Base-by-base conservation (phyloP, 1,284 basidiomycete species). In the Puccinia hordei region DNA sequence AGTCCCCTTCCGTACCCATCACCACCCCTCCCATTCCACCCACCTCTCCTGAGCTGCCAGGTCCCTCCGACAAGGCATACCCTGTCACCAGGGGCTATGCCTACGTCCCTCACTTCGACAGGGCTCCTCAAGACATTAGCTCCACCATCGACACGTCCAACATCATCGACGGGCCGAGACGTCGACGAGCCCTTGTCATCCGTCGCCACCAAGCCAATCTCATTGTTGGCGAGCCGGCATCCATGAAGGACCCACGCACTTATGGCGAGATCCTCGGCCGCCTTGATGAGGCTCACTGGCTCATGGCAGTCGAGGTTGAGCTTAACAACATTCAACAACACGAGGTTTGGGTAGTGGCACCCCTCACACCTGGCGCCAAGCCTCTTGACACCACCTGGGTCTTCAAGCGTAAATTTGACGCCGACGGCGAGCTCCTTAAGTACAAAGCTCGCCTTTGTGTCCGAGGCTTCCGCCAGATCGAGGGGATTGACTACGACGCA, bases 301-400 rank as follows among this genome's bases (percentile, higher is more conserved):
- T 51, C 2, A 53, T 33, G 30, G 69, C 69, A 0, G 51, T 72
- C 5, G 30, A 72, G 19, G 51, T 53, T 2, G 46, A 72, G 19
- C 46, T 72, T 17, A 30, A 72, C 44, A 72, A 72, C 44, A 72
- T 72, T 17, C 10, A 24, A 1, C 1, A 44, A 10, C 69, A 51
- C 12, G 51, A 72, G 17, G 41, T 72, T 0, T 57, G 55, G 55
- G 55, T 57, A 0, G 55, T 30, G 0, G n/a, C 55, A 0, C 55
- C 55, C 0, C 5, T 27, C 0, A 57, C n/a, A 6, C 24, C 15
- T 0, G 55, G 17, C 0, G 35, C 10, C 12, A 15, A 30, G 6
- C n/a, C n/a, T 0, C 55, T 74, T 0, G 27, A 35, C 22, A 74
- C 73, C 19, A 49, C 41, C 35, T 74, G 73, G 73, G 73, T 63